A percentile compares a stretch with the other conserved stretches of the same genome.
phyloP scores from a whole-genome alignment of 2,329 filamentous ascomycete species.

The Scedosporium apiospermum region DNA sequence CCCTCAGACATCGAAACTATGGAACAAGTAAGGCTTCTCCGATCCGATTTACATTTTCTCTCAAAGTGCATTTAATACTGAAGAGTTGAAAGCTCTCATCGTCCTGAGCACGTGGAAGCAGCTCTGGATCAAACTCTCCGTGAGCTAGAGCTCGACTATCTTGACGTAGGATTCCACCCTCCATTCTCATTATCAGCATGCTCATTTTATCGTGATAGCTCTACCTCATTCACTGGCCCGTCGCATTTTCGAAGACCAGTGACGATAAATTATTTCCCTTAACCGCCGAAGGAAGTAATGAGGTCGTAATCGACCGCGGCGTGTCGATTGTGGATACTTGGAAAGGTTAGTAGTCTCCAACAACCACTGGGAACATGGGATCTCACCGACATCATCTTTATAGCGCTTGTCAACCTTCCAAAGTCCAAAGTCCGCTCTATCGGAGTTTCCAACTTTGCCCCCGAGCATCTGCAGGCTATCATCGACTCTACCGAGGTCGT shows the following conservation, averaged over 20 bases:
- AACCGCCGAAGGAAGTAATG: constrained; percentile 20
- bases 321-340: constrained; percentile 33
- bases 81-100: constrained; percentile 36
- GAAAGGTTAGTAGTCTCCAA: constrained; percentile 21
- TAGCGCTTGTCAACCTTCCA: constrained; percentile 45
- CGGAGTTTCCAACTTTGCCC: constrained; percentile 65
- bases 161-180: constrained; percentile 31
- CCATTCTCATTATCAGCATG: neutral
- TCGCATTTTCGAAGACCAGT: constrained; percentile 27
- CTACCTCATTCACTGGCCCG: constrained; percentile 57
- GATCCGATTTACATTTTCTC: too few species aligned
- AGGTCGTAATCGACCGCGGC: constrained; percentile 31
- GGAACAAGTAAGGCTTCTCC: constrained; percentile 34
- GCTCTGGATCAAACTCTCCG: constrained; percentile 47
- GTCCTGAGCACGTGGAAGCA: constrained; percentile 47
- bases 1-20: constrained; percentile 52
- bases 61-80: too few species aligned
- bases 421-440: constrained; percentile 55
- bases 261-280: constrained; percentile 35
- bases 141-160: constrained; percentile 46
- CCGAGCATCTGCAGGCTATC: constrained; percentile 46
- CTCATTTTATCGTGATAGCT: constrained; percentile 22
- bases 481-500: constrained; percentile 47
- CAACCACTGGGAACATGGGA: neutral
- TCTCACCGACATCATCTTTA: neutral